Conservation (phyloP, 352 stramenopile genomes). For the Pythium aquatile region DNA sequence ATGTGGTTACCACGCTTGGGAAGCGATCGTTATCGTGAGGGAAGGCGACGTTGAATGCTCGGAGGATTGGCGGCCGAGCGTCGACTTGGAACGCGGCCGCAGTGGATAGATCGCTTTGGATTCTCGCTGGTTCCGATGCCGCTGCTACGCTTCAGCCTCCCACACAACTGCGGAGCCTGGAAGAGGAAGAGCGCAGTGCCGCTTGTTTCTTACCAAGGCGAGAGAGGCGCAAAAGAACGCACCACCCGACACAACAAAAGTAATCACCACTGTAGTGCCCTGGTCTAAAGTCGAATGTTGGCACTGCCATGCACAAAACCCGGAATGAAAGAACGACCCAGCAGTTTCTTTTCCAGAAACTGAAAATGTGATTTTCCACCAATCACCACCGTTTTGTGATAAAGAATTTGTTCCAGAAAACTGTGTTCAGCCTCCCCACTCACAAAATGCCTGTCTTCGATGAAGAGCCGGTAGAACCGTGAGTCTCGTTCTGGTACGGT, state of each 20-base stretch:
- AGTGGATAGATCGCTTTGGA: conserved; percentile 2
- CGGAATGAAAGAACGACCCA: not conserved
- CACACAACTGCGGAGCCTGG: not conserved
- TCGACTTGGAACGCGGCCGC: not conserved
- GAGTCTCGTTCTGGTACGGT: not conserved
- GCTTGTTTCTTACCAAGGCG: conserved; percentile 2
- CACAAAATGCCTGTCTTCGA: not conserved
- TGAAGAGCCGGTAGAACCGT: not conserved
- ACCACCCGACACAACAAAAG: conserved; percentile 1
- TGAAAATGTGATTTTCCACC: not conserved
- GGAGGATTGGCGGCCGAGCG: not conserved
- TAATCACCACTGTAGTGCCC: conserved; percentile 1
- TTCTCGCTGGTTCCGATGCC: not conserved
- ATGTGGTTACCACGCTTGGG: not conserved
- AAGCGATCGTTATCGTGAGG: not conserved
- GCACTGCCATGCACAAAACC: not conserved
- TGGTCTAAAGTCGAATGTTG: not conserved
- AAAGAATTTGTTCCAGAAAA: not conserved
- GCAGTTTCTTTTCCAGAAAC: not conserved
- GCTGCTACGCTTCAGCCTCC: not conserved
- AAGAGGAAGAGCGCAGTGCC: conserved; percentile 1
- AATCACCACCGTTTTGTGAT: not conserved
- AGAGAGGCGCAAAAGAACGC: not conserved
- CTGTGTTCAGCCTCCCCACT: not conserved
- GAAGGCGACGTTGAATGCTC: not conserved